Evolutionary conservation across 169 alveolate genomes (phyloP).

Genomic region (Cyclospora cayetanensis): DNA sequence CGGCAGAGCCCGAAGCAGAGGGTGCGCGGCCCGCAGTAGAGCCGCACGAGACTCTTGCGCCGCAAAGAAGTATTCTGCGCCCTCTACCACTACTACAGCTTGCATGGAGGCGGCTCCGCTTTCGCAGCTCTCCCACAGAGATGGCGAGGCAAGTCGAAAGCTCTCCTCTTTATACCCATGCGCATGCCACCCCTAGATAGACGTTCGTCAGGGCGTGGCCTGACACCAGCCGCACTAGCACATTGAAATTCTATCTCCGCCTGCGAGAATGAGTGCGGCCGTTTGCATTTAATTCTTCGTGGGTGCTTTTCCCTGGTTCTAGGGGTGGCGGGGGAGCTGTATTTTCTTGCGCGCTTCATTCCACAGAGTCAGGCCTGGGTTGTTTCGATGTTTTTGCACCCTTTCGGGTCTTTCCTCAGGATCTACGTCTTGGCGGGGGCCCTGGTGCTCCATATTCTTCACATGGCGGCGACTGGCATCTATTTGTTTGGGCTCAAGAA

Average conservation of each 20-base stretch:
- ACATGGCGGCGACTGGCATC: constrained; percentile 48
- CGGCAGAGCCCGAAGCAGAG: constrained; percentile 17
- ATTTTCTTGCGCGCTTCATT: no score
- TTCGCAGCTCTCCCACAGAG: constrained; percentile 47
- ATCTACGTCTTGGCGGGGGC: constrained; percentile 33
- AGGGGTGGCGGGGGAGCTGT: no score
- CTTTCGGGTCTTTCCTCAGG: neutral
- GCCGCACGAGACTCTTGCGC: neutral
- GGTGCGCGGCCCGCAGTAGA: neutral
- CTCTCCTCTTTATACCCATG: neutral
- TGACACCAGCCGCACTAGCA: no score
- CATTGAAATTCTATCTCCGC: no score
- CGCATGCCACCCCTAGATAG: no score
- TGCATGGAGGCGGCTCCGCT: constrained; percentile 59
- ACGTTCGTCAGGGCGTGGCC: no score
- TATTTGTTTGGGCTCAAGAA: constrained; percentile 40
- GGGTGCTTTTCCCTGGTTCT: no score
- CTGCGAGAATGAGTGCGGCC: no score
- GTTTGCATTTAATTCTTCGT: no score
- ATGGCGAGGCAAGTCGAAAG: constrained; percentile 1
- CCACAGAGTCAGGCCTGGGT: no score
- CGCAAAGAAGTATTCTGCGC: neutral
- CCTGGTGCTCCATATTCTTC: constrained; percentile 43
- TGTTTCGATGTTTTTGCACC: neutral
- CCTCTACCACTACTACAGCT: constrained; percentile 17